Percentiles rank a stretch among this genome's conserved stretches.
Evolutionary conservation across 441 rosid species (phyloP).

Genomic region (Adansonia gregorii): DNA sequence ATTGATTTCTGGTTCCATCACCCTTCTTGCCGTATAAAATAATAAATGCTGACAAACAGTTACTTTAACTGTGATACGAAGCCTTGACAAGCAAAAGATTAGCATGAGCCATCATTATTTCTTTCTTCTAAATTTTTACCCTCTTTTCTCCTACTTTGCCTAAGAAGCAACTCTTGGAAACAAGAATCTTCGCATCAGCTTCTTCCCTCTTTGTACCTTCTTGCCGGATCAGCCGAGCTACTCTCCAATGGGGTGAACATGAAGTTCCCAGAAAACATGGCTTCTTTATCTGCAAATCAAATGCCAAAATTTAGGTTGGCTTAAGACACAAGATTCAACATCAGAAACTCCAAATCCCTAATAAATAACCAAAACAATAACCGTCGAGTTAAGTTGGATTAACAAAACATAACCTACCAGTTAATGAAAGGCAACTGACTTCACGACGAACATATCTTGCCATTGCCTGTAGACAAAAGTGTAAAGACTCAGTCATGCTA

Average conservation of each 20-base stretch:
- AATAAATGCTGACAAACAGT: not conserved
- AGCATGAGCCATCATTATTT: not conserved
- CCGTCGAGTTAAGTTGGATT: not conserved
- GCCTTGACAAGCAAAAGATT: constrained; percentile 19
- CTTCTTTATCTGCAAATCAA: constrained; percentile 75
- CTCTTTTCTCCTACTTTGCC: not conserved
- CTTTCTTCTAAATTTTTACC: not conserved
- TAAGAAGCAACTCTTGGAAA: not conserved
- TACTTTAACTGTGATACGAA: constrained; percentile 10
- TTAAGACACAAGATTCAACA: constrained; percentile 3
- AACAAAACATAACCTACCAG: constrained; percentile 49
- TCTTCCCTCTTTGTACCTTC: constrained; percentile 28
- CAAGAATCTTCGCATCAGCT: not conserved
- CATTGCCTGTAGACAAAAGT: constrained; percentile 70
- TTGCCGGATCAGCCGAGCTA: constrained; percentile 31
- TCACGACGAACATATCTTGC: constrained; percentile 85
- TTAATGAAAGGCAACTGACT: constrained; percentile 72
- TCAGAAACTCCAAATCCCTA: not conserved
- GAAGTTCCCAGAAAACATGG: constrained; percentile 89
- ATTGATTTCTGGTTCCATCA: constrained; percentile 3
- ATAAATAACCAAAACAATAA: constrained; percentile 12
- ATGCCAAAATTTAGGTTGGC: constrained; percentile 22
- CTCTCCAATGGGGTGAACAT: constrained; percentile 68
- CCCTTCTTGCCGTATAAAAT: not conserved
- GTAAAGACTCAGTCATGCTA: constrained; percentile 22